phyloP scores from a whole-genome alignment of 768 basidiomycete genomes.

The Rossbeevera mucosa region DNA sequence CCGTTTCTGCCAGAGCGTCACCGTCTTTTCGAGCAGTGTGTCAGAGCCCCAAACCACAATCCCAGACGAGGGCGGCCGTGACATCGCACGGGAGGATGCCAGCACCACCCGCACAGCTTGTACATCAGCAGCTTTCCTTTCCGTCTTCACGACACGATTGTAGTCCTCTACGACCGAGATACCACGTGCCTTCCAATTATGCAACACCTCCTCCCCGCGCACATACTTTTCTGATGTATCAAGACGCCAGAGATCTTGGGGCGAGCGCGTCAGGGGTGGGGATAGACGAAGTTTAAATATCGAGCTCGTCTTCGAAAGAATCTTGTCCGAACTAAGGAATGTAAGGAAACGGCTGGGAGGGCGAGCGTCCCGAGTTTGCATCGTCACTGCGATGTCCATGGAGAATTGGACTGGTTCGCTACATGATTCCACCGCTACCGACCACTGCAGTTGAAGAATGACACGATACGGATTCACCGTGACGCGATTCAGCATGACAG shows the following conservation, averaged over 20 bases:
- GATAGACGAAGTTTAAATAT: slow-evolving; percentile 79
- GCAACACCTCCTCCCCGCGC: slow-evolving; percentile 81
- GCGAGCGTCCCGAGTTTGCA: slow-evolving; percentile 80
- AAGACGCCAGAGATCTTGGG: slow-evolving; percentile 88
- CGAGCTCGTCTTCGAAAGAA: slow-evolving; percentile 74
- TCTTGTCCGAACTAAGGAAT: slow-evolving; percentile 74
- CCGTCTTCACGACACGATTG: slow-evolving; percentile 62
- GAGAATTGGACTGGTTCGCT: slow-evolving; percentile 83
- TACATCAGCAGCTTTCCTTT: slow-evolving; percentile 80
- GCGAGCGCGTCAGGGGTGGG: slow-evolving; percentile 80
- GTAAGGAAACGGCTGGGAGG: slow-evolving; percentile 74
- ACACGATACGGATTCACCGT: slow-evolving; percentile 76
- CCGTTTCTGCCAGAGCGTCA: slow-evolving; percentile 80
- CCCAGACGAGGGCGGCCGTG: slow-evolving; percentile 47
- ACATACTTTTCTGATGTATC: slow-evolving; percentile 96
- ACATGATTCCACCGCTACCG: slow-evolving; percentile 78
- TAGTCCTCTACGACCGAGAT: slow-evolving; percentile 88
- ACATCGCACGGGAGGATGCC: slow-evolving; percentile 41
- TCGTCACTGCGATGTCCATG: slow-evolving; percentile 81
- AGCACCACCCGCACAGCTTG: slow-evolving; percentile 83
- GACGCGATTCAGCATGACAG: slow-evolving; percentile 77
- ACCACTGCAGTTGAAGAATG: slow-evolving; percentile 71
- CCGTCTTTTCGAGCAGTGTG: slow-evolving; percentile 55
- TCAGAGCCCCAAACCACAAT: slow-evolving; percentile 62
- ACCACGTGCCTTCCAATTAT: slow-evolving; percentile 82